Conservation (phyloP, 805 yeast genomes). For the Pichia insulana region DNA sequence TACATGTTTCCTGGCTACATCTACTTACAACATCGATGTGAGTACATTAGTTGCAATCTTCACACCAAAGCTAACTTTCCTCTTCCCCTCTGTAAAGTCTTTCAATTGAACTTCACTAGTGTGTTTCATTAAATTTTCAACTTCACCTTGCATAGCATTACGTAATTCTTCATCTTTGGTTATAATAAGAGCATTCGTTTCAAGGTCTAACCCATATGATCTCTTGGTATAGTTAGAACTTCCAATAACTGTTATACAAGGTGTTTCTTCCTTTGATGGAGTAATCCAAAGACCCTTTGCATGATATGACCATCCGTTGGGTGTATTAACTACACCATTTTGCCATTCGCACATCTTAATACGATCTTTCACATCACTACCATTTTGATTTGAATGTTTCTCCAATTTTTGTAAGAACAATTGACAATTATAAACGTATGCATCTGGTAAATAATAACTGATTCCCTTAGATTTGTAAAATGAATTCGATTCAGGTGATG, state of each 20-base stretch:
- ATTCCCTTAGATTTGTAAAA: constrained; percentile 80
- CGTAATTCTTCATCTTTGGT: constrained; percentile 60
- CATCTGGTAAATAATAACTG: constrained; percentile 74
- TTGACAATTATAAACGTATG: constrained; percentile 71
- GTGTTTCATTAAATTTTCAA: constrained; percentile 47
- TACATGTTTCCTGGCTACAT: too few relatives aligned
- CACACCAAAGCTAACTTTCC: constrained; percentile 56
- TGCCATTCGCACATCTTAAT: constrained; percentile 77
- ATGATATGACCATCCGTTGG: constrained; percentile 93
- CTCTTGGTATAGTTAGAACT: constrained; percentile 90
- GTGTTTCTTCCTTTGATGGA: constrained; percentile 45
- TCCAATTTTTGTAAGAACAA: constrained; percentile 46
- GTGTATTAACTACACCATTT: constrained; percentile 71
- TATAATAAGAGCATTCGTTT: constrained; percentile 72
- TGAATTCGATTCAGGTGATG: constrained; percentile 90
- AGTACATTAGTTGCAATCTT: constrained; percentile 56
- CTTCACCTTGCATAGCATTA: constrained; percentile 48
- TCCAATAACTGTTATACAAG: constrained; percentile 77
- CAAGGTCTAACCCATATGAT: constrained; percentile 81
- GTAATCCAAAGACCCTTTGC: constrained; percentile 92
- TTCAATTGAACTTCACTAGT: constrained; percentile 44
- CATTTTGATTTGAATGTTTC: constrained; percentile 23
- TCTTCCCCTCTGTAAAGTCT: constrained; percentile 57
- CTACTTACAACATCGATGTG: constrained; percentile 39
- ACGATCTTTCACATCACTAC: constrained; percentile 17